Evolutionary conservation across 805 yeast species (phyloP).

Genomic region (Saccharomycopsis capsularis): DNA sequence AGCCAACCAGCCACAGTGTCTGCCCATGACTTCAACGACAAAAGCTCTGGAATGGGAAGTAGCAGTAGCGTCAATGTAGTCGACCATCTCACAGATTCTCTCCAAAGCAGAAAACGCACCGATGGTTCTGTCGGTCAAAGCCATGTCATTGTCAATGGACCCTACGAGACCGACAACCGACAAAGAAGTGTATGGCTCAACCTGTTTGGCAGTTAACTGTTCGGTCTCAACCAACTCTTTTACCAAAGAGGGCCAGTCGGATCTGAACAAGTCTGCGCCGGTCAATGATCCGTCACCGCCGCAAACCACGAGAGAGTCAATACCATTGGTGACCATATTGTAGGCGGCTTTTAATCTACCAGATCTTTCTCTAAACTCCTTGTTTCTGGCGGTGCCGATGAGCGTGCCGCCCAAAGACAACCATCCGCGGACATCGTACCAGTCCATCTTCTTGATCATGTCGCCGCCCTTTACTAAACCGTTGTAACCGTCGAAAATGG

Average conservation of each 20-base stretch:
- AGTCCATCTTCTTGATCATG: conserved; percentile 65
- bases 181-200: conserved; percentile 31
- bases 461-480: conserved; percentile 86
- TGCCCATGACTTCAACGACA: conserved; percentile 82
- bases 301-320: conserved; percentile 91
- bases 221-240: conserved; percentile 57
- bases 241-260: conserved; percentile 89
- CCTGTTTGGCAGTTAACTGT: conserved; percentile 51
- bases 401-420: conserved; percentile 88
- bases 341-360: conserved; percentile 82
- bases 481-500: conserved; percentile 89
- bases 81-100: conserved; percentile 67
- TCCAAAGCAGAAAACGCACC: conserved; percentile 77
- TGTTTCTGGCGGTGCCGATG: conserved; percentile 94
- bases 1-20: conserved; percentile 87
- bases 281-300: conserved; percentile 99
- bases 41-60: conserved; percentile 77
- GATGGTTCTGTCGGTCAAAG: conserved; percentile 76
- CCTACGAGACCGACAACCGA: conserved; percentile 54
- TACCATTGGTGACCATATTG: conserved; percentile 79
- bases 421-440: conserved; percentile 96
- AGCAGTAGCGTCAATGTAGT: conserved; percentile 80
- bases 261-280: conserved; percentile 91
- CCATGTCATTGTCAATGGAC: conserved; percentile 80
- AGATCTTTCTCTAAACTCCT: conserved; percentile 73